Conservation (phyloP, 1,284 basidiomycete genomes). For the Cutaneotrichosporon cavernicola region DNA sequence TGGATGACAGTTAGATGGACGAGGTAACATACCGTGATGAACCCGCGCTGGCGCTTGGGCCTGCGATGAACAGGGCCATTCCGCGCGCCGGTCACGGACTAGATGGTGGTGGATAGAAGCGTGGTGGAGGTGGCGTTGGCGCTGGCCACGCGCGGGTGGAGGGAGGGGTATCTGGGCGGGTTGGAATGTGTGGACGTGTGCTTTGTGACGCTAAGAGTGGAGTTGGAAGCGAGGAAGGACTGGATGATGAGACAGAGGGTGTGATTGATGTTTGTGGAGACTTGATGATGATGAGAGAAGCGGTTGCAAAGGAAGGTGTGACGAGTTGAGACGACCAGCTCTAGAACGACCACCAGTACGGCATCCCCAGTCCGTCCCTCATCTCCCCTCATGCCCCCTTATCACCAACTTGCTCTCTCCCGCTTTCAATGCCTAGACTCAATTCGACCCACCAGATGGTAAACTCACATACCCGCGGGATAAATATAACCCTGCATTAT, state of each 20-base stretch:
- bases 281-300: background rate
- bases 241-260: background rate
- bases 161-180: background rate
- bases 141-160: background rate
- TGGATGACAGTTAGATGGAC: background rate
- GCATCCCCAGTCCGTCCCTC: background rate
- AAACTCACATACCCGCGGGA: background rate
- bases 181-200: background rate
- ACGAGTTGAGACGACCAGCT: background rate
- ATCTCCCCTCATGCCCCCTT: background rate
- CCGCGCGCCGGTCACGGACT: conserved; percentile 5
- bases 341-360: background rate
- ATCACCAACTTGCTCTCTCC: background rate
- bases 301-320: background rate
- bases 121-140: conserved; percentile 5
- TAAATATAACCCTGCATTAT: background rate
- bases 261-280: background rate
- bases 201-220: background rate
- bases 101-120: background rate
- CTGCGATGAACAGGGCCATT: conserved; percentile 12
- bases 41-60: conserved; percentile 19
- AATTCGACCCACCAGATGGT: too few species aligned
- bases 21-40: conserved; percentile 18
- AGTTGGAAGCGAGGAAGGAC: background rate
- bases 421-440: background rate